Conservation (phyloP, 179 eudicot species). For the Camellia oleifera region DNA sequence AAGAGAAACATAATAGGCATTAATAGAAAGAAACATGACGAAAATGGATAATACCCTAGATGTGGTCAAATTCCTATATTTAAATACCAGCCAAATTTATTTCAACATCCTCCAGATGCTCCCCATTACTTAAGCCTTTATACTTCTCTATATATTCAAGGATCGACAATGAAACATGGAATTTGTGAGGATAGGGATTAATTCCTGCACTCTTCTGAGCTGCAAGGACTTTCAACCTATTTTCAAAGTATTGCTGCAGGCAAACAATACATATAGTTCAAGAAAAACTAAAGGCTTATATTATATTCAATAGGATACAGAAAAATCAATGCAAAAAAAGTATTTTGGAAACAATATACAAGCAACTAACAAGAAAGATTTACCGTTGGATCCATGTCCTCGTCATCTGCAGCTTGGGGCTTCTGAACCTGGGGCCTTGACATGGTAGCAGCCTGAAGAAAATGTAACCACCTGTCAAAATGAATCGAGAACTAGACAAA, state of each 20-base stretch:
- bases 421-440: conserved; percentile 47
- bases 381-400: conserved; percentile 96
- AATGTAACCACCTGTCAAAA: not conserved
- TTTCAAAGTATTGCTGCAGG: conserved; percentile 89
- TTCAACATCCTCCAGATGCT: conserved; percentile 64
- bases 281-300: not conserved
- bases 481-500: not conserved
- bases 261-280: conserved; percentile 9
- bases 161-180: conserved; percentile 49
- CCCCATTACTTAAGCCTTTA: conserved; percentile 55
- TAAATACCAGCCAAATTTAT: conserved; percentile 74
- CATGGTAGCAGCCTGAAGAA: conserved; percentile 44
- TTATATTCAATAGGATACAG: not conserved
- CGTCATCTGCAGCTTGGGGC: conserved; percentile 70
- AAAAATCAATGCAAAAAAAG: not conserved
- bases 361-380: not conserved
- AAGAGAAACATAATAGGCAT: not conserved
- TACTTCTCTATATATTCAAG: conserved; percentile 59
- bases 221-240: conserved; percentile 65
- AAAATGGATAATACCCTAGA: not conserved
- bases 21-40: not conserved
- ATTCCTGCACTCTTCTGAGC: conserved; percentile 65
- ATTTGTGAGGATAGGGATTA: conserved; percentile 94
- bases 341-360: not conserved
- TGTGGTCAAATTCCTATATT: not conserved